These are phyloP conservation scores for Solanum chiquidenum DNA, from an alignment of 257 asterid species.

Conservation along the genomic window DNA sequence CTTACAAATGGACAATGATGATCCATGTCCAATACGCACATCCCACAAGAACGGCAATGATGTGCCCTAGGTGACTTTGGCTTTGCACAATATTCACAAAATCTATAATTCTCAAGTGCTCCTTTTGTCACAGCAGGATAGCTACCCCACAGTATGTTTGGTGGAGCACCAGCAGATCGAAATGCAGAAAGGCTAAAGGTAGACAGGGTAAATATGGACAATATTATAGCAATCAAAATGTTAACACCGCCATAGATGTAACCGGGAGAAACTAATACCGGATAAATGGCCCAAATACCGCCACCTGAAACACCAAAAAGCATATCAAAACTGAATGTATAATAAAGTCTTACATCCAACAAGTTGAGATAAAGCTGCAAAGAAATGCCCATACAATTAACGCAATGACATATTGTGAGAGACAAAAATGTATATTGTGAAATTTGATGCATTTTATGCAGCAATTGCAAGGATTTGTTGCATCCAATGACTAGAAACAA, in stretches of 20 bases:
- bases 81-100: slow-evolving; percentile 69
- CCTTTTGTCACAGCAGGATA: slow-evolving; percentile 89
- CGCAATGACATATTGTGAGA: background rate
- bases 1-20: slow-evolving; percentile 99
- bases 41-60: slow-evolving; percentile 92
- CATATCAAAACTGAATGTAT: background rate
- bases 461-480: background rate
- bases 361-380: background rate
- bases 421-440: background rate
- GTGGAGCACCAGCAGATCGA: slow-evolving; percentile 70
- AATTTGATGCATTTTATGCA: background rate
- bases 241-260: slow-evolving; percentile 38
- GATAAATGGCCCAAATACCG: slow-evolving; percentile 79
- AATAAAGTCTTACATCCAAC: background rate
- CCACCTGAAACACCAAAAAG: slow-evolving; percentile 52
- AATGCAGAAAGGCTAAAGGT: slow-evolving; percentile 66
- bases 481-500: background rate
- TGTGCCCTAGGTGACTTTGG: slow-evolving; percentile 86
- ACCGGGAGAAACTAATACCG: slow-evolving; percentile 50
- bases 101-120: slow-evolving; percentile 75
- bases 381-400: background rate
- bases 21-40: slow-evolving; percentile 85
- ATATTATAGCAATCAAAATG: slow-evolving; percentile 23
- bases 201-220: slow-evolving; percentile 54
- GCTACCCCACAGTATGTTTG: slow-evolving; percentile 86